Evolutionary conservation across 495 filamentous ascomycete genomes (phyloP).

Genomic region (Penicillium fimorum): DNA sequence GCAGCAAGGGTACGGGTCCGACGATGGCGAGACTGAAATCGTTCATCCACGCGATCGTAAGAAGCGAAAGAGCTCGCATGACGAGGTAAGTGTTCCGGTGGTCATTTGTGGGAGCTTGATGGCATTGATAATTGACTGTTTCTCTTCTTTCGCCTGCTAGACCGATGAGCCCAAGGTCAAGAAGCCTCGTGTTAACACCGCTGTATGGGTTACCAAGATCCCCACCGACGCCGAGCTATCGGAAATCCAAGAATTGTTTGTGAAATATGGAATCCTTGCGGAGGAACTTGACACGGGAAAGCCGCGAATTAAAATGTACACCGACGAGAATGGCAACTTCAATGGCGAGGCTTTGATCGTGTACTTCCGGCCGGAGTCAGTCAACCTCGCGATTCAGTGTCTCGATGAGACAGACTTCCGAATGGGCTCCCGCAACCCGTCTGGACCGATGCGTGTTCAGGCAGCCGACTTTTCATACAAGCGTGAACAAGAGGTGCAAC

Average conservation of each 20-base stretch:
- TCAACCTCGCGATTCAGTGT: constrained; percentile 84
- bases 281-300: constrained; percentile 84
- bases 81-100: constrained; percentile 53
- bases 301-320: constrained; percentile 91
- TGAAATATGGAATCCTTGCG: constrained; percentile 86
- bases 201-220: constrained; percentile 84
- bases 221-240: constrained; percentile 73
- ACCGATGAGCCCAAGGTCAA: constrained; percentile 53
- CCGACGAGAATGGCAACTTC: constrained; percentile 73
- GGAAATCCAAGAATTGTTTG: constrained; percentile 82
- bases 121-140: neutral
- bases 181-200: constrained; percentile 75
- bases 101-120: neutral
- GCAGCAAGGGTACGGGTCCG: constrained; percentile 77
- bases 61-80: constrained; percentile 60
- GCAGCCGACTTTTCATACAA: constrained; percentile 89
- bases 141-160: constrained; percentile 15
- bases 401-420: constrained; percentile 88
- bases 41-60: constrained; percentile 63
- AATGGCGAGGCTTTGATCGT: constrained; percentile 93
- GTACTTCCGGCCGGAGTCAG: constrained; percentile 89
- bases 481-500: constrained; percentile 56
- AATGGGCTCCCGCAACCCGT: constrained; percentile 51
- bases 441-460: constrained; percentile 74
- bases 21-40: constrained; percentile 63